Evolutionary conservation across 2,329 filamentous ascomycete genomes (phyloP), one percentile per base, ranked within the genome.

Genomic region (Aspergillus hiratsukae): DNA sequence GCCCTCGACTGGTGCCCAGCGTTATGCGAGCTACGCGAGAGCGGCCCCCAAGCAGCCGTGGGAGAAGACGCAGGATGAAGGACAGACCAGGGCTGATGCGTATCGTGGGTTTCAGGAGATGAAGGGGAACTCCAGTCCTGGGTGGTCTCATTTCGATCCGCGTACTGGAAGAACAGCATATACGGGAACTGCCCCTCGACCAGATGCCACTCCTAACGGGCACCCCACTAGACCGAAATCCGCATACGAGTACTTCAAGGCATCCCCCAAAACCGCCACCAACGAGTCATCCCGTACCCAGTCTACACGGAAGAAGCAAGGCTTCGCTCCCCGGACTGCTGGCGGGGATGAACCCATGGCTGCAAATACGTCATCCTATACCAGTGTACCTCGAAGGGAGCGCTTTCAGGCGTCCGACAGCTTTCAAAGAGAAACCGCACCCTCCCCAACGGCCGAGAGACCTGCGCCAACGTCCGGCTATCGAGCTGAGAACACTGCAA

Each of bases 261-360:
- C 66, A 29, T 64, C 59, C 43, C 62, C 57, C 54, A 73, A 66
- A 49, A 59, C 71, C 4, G 62, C 72, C n/a, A 69, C 66, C 48
- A 65, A 72, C 17, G 68, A 69, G 21, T 62, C 73, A 27, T 61
- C 71, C n/a, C 72, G 72, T 53, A 62, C 75, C 0, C 69, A 76
- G 28, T 73, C 75, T 3, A 73, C 77, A 3, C 80, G 81, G 40
- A 82, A 77, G 62, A 83, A 77, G 66, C 73, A 76, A 48, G 83
- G 82, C 4, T 87, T 85, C 64, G 81, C 84, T 54, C 83, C 84
- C 21, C 78, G 78, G n/a, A 77, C 77, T 6, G 77, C 82, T 31
- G 82, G 80, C n/a, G 81, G 78, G 37, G 83, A 86, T 64, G 83
- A 86, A 62, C 77, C 81, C 37, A 81, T 81, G 67, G 83, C 83